A percentile compares a stretch with the other conserved stretches of the same genome.
Evolutionary conservation across 176 grass and related monocot genomes (phyloP).

Genomic region (Ananas comosus): DNA sequence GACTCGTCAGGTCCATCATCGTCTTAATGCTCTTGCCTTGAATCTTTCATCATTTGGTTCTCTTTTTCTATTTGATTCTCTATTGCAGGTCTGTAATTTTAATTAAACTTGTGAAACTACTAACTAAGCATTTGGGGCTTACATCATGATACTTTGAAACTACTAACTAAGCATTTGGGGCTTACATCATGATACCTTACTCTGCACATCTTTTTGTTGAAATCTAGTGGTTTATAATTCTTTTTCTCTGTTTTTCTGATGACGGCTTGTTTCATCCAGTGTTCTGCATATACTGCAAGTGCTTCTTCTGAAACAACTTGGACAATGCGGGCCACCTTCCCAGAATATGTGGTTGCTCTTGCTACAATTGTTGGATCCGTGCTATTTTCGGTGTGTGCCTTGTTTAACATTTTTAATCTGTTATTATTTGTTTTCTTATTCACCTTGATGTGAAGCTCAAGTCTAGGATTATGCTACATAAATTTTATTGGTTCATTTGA

Average conservation of each 20-base stretch:
- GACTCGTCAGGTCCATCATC: constrained; percentile 30
- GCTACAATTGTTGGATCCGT: constrained; percentile 96
- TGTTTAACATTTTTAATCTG: background rate
- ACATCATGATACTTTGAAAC: too few relatives aligned
- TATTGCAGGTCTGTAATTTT: background rate
- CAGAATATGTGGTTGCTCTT: constrained; percentile 97
- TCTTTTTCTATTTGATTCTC: background rate
- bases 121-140: background rate
- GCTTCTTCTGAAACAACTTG: constrained; percentile 74
- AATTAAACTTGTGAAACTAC: background rate
- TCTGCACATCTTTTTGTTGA: too few relatives aligned
- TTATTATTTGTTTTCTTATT: constrained; percentile 4
- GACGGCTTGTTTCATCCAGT: constrained; percentile 33
- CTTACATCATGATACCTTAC: background rate
- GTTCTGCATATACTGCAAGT: constrained; percentile 62
- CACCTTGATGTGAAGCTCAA: background rate
- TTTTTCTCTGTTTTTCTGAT: background rate
- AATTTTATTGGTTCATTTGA: background rate
- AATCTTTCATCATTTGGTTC: background rate
- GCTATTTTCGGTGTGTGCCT: constrained; percentile 62
- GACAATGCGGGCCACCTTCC: constrained; percentile 90
- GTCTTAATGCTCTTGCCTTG: background rate
- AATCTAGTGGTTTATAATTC: background rate
- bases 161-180: too few relatives aligned
- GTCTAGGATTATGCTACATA: background rate